These are phyloP conservation scores for Curvularia sp. DNA, from an alignment of 2,329 filamentous ascomycete genomes.

Conservation along the genomic window DNA sequence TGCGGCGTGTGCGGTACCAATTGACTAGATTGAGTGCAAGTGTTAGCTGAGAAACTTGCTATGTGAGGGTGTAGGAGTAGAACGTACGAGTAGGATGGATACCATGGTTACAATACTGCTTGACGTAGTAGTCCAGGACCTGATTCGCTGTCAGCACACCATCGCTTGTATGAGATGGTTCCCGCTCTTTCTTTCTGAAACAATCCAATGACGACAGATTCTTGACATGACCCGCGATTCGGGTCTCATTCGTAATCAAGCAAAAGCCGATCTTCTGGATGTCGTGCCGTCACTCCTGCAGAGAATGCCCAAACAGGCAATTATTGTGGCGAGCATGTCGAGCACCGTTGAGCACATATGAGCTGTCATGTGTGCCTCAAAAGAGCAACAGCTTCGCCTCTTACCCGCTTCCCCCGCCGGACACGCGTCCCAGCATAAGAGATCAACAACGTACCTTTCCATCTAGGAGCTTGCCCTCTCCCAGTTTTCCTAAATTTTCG, in stretches of 20 bases:
- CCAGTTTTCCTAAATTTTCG: slow-evolving; percentile 66
- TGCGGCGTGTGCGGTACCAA: slow-evolving; percentile 80
- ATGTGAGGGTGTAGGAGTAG: background rate
- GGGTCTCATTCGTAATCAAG: background rate
- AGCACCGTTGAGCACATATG: background rate
- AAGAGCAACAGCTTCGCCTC: background rate
- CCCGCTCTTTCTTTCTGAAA: slow-evolving; percentile 16
- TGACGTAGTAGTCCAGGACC: slow-evolving; percentile 73
- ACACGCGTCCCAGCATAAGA: slow-evolving; percentile 14
- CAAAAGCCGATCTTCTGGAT: slow-evolving; percentile 13
- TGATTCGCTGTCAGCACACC: slow-evolving; percentile 56
- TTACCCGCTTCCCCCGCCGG: background rate
- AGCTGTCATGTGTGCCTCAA: background rate
- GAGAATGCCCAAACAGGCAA: background rate
- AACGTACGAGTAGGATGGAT: slow-evolving; percentile 72
- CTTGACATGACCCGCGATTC: slow-evolving; percentile 5
- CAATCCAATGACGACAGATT: slow-evolving; percentile 4
- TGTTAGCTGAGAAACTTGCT: slow-evolving; percentile 1
- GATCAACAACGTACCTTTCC: slow-evolving; percentile 59
- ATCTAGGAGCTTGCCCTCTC: slow-evolving; percentile 65
- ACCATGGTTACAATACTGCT: slow-evolving; percentile 73
- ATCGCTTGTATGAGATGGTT: slow-evolving; percentile 7
- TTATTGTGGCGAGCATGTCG: background rate
- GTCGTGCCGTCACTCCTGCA: slow-evolving; percentile 9
- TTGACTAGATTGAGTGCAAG: slow-evolving; percentile 61